These are phyloP conservation scores for Xerophyta viscosa DNA, from an alignment of 106 monocot genomes.

Conservation along the genomic window DNA sequence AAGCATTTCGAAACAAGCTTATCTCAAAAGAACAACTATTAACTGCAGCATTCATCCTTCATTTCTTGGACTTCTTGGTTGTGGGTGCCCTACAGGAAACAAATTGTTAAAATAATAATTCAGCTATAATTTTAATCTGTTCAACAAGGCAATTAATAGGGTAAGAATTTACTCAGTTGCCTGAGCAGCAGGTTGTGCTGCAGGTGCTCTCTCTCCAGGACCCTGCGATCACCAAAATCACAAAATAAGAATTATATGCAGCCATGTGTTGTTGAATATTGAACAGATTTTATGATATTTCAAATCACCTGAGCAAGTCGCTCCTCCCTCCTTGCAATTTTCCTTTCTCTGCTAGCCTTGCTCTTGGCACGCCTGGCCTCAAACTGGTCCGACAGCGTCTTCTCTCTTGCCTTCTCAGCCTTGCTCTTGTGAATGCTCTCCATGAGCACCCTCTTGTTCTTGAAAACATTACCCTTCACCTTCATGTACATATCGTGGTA, in stretches of 20 bases:
- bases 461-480: conserved; percentile 17
- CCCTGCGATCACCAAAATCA: conserved; percentile 3
- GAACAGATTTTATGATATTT: too few relatives aligned
- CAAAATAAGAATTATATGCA: neutral
- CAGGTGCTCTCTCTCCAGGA: conserved; percentile 9
- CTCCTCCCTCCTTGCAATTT: conserved; percentile 14
- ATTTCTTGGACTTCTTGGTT: conserved; percentile 11
- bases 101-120: neutral
- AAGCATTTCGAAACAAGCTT: neutral
- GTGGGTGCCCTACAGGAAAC: neutral
- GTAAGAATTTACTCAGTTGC: conserved; percentile 1
- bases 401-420: conserved; percentile 17
- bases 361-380: conserved; percentile 16
- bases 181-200: neutral
- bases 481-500: conserved; percentile 25
- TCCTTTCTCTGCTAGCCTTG: conserved; percentile 16
- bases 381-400: conserved; percentile 15
- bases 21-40: too few relatives aligned
- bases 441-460: conserved; percentile 25
- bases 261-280: too few relatives aligned
- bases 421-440: conserved; percentile 17
- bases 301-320: conserved; percentile 10
- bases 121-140: too few relatives aligned
- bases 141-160: too few relatives aligned
- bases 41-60: neutral